Conservation (phyloP, 352 stramenopile genomes). For the Phytophthora hybrid region DNA sequence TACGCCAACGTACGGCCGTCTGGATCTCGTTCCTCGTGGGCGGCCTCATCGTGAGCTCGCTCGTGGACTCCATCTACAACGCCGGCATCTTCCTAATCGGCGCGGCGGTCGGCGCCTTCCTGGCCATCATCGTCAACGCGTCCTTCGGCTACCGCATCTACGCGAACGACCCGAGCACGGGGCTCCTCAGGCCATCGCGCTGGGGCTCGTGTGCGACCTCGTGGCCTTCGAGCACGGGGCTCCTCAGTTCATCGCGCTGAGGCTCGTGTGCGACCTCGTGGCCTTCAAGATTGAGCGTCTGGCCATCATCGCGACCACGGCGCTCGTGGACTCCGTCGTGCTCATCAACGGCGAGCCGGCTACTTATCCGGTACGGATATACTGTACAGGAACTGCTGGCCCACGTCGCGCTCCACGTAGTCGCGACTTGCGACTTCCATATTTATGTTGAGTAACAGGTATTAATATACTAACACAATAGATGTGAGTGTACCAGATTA, state of each 20-base stretch:
- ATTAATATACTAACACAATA: no score
- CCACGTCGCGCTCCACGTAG: no score
- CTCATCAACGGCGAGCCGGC: conserved; percentile 54
- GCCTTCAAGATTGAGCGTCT: conserved; percentile 55
- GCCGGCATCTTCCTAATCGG: conserved; percentile 64
- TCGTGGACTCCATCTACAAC: conserved; percentile 62
- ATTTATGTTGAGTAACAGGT: no score
- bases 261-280: no score
- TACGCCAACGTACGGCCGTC: conserved; percentile 47
- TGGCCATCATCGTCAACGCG: conserved; percentile 55
- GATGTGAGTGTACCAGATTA: no score
- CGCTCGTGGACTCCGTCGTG: conserved; percentile 52
- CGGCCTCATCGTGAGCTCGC: conserved; percentile 48
- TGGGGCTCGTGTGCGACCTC: conserved; percentile 54
- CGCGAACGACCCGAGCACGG: conserved; percentile 50
- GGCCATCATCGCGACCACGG: conserved; percentile 64
- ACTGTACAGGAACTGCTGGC: no score
- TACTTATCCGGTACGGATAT: conserved; percentile 44
- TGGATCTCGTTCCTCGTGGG: conserved; percentile 66
- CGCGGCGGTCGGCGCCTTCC: conserved; percentile 47
- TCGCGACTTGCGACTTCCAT: no score
- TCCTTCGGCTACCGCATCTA: conserved; percentile 64
- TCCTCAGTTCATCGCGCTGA: no score
- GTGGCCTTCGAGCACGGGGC: no score
- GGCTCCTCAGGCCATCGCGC: conserved; percentile 48